Conservation (phyloP, 805 yeast species). For the Kuraishia hungarica region DNA sequence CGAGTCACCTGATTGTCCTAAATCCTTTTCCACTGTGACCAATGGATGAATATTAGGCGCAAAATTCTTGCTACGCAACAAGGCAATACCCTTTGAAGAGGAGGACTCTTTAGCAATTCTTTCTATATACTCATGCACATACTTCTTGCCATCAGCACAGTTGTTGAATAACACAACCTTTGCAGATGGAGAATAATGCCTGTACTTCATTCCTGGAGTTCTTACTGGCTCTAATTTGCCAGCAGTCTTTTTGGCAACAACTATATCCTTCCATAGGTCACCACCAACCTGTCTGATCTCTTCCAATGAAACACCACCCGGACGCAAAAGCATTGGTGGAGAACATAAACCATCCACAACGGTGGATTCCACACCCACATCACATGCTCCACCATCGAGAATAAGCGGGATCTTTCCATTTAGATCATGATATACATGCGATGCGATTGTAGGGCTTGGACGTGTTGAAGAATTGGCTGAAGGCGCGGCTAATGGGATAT, state of each 20-base stretch:
- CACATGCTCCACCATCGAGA: slow-evolving; percentile 83
- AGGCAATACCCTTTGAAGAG: slow-evolving; percentile 34
- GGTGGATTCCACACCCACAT: slow-evolving; percentile 89
- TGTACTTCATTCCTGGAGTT: slow-evolving; percentile 98
- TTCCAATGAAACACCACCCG: slow-evolving; percentile 88
- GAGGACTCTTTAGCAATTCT: slow-evolving; percentile 4
- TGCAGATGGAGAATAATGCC: slow-evolving; percentile 90
- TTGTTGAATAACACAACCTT: slow-evolving; percentile 60
- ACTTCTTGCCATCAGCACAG: slow-evolving; percentile 32
- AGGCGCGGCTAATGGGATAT: slow-evolving; percentile 93
- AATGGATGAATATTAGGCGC: slow-evolving; percentile 12
- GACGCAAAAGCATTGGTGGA: slow-evolving; percentile 87
- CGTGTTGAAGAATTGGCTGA: slow-evolving; percentile 94
- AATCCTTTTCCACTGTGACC: slow-evolving; percentile 20
- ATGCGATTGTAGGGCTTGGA: slow-evolving; percentile 88
- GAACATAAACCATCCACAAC: slow-evolving; percentile 81
- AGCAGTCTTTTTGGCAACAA: slow-evolving; percentile 59
- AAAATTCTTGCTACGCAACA: slow-evolving; percentile 37
- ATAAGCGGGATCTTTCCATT: slow-evolving; percentile 75
- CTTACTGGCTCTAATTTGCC: slow-evolving; percentile 60
- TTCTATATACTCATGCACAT: slow-evolving; percentile 18
- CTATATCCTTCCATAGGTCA: slow-evolving; percentile 50
- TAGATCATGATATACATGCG: slow-evolving; percentile 77
- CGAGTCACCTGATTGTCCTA: slow-evolving; percentile 43
- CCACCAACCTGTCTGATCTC: slow-evolving; percentile 65